Base-by-base conservation (phyloP, 2,329 filamentous ascomycete species). In the Phialophora tarda region DNA sequence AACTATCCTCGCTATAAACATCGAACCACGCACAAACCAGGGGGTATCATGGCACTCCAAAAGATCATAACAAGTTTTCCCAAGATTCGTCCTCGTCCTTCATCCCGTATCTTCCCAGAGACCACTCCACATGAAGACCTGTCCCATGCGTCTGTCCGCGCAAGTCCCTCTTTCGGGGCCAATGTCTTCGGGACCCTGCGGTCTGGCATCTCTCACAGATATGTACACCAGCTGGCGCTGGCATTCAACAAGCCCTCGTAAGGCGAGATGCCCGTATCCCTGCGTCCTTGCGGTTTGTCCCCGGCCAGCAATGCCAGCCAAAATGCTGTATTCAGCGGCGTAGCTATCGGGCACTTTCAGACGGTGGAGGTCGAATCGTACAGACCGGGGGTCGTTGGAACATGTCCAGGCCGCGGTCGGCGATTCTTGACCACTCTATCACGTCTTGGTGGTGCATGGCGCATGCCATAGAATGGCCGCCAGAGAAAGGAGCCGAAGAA, bases 1-100 rank as follows among this genome's bases (percentile, higher is more conserved):
- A 21, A 34, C 53, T 55, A 32, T 55, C 17, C 53, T 55, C 53
- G 24, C 28, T 21, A 32, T 26, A 55, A 55, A 30, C 24, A 55
- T 55, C 26, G 23, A 28, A 54, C 17, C 28, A 28, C 7, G 12
- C 28, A 44, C 26, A 60, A 60, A 17, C 28, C 21, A 51, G 59
- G 59, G 59, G 59, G 59, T 61, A 61, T 61, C 59, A 44, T 41
- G 28, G 47, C 30, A 17, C 32, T 51, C 34, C 14, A 23, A 53
- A 51, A 17, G 17, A 23, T 17, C 12, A 28, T n/a, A 3, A 53
- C 24, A 54, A 51, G 10, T 32, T 21, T 23, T 38, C 47, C 48
- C 48, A 51, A 34, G 28, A 48, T 51, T 38, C 17, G 23, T 61
- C 30, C 47, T 38, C 17, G 23, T 61, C 30, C 47, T 53, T 61